Base-by-base conservation (phyloP, 1,284 basidiomycete genomes). In the Termitomyces sp. region DNA sequence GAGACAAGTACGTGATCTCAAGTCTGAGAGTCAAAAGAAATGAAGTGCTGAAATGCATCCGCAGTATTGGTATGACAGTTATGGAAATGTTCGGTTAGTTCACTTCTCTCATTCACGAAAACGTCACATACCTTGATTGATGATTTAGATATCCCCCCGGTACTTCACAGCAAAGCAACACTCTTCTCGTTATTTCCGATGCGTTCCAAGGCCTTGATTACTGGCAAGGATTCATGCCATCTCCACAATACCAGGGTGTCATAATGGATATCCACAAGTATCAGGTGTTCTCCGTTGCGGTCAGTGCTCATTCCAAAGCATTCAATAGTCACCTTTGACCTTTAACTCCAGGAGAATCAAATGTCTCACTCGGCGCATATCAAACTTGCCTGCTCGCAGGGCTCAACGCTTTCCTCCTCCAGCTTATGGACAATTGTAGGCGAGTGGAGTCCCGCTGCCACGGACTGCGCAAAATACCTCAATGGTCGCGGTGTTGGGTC, bases 221-320 rank as follows among this genome's bases (percentile, higher is more conserved):
- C 62, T 96, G 90, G 88, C 69, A 75, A 47, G 81, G 83, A 40
- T 89, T 86, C 65, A 77, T 88, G 76, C 75, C 77, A 1, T 60
- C 74, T 24, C 80, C 83, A 0, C 50, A 69, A n/a, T 83, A 60
- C 68, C 75, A 76, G 55, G 83, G 82, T 33, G 92, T 95, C 24
- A 79, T 86, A 21, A 78, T 97, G 70, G 94, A 97, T 69, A 91
- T 83, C 30, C 88, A 89, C 62, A 80, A 85, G 53, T 90, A 93
- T 67, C 88, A 91, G 63, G 81, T 93, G 66, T 94, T 94, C 72
- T 80, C 77, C 30, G 65, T 80, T 48, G 68, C 70, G 21, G 85
- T 83, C 57, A 61, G 80, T 60, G 42, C 24, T 38, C 39, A 51
- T 28, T 7, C 34, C 47, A 14, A 8, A 21, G 28, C 31, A 51